These are phyloP conservation scores for Xylaria cubensis DNA, from an alignment of 495 filamentous ascomycete genomes.

Conservation along the genomic window DNA sequence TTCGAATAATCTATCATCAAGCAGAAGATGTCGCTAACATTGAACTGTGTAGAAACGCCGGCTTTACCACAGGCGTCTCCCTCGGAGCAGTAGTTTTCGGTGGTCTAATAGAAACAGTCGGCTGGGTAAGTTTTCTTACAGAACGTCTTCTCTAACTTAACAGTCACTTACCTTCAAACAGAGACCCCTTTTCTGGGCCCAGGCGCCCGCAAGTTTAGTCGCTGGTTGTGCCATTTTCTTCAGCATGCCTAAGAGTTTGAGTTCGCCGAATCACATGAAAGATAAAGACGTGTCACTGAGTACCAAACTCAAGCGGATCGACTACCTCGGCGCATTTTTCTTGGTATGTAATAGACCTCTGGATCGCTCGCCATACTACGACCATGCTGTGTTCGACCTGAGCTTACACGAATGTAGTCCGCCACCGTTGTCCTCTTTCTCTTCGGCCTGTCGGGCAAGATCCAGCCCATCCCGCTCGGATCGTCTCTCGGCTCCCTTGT, in stretches of 20 bases:
- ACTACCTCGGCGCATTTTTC: conserved; percentile 70
- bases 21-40: background rate
- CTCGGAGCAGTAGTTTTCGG: conserved; percentile 75
- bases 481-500: conserved; percentile 59
- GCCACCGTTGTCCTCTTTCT: conserved; percentile 67
- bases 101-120: conserved; percentile 62
- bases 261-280: conserved; percentile 33
- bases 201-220: conserved; percentile 63
- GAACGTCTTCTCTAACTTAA: too few species aligned
- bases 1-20: too few species aligned
- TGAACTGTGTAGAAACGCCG: conserved; percentile 39
- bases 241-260: conserved; percentile 59
- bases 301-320: conserved; percentile 64
- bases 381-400: background rate
- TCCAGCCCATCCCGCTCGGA: conserved; percentile 63
- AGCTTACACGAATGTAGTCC: conserved; percentile 43
- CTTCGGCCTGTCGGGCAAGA: conserved; percentile 65
- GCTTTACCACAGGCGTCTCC: conserved; percentile 73
- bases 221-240: conserved; percentile 65
- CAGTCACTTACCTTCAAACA: conserved; percentile 35
- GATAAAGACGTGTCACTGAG: conserved; percentile 31
- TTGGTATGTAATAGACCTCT: too few species aligned
- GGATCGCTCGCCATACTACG: too few species aligned
- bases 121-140: conserved; percentile 62
- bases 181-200: conserved; percentile 72